Evolutionary conservation across 306 rosid species (phyloP).

Genomic region (Vigna unguiculata): DNA sequence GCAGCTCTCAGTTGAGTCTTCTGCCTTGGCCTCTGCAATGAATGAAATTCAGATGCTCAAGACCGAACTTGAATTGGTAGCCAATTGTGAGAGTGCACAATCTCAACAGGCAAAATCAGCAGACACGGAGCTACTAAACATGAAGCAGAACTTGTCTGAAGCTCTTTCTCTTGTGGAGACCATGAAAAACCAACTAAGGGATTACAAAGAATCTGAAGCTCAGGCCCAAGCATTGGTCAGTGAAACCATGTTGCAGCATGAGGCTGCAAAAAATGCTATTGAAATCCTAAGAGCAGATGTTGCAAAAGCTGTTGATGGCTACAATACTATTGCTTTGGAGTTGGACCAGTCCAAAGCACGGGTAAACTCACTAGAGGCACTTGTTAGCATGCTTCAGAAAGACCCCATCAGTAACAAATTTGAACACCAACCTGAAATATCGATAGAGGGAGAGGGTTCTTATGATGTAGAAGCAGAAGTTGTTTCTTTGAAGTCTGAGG

Average conservation of each 20-base stretch:
- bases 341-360: conserved; percentile 66
- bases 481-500: conserved; percentile 62
- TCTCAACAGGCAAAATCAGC: conserved; percentile 55
- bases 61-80: conserved; percentile 67
- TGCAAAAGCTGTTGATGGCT: conserved; percentile 57
- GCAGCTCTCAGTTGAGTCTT: conserved; percentile 62
- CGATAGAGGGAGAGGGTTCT: conserved; percentile 39
- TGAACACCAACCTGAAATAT: conserved; percentile 43
- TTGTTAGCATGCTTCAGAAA: conserved; percentile 57
- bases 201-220: conserved; percentile 71
- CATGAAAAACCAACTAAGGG: conserved; percentile 65
- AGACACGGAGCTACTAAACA: conserved; percentile 63
- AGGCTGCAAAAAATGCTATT: conserved; percentile 64
- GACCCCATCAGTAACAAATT: conserved; percentile 32
- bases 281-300: conserved; percentile 69
- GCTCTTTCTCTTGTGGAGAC: conserved; percentile 65
- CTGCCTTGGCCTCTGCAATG: conserved; percentile 66
- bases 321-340: conserved; percentile 62
- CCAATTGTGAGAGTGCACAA: conserved; percentile 58
- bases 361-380: conserved; percentile 62
- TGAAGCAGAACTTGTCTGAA: conserved; percentile 72
- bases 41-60: conserved; percentile 77
- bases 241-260: conserved; percentile 76
- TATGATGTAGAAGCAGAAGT: conserved; percentile 54
- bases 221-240: conserved; percentile 60